These are phyloP conservation scores for Gloeophyllum trabeum DNA, from an alignment of 768 basidiomycete species.

Conservation along the genomic window DNA sequence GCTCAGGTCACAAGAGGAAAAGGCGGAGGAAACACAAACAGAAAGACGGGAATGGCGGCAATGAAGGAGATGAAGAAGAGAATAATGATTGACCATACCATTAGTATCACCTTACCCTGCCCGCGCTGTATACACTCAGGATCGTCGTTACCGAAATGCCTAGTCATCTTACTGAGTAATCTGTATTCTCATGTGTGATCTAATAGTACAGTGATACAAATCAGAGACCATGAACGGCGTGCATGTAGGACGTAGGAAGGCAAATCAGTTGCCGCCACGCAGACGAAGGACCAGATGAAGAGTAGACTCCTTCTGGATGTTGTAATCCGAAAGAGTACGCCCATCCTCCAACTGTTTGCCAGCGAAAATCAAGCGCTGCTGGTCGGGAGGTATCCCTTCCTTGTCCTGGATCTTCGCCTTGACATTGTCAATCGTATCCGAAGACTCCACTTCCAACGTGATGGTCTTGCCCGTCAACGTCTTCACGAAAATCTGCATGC, in stretches of 20 bases:
- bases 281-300: slow-evolving; percentile 72
- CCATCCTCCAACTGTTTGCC: slow-evolving; percentile 76
- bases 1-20: slow-evolving; percentile 15
- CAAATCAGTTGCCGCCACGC: slow-evolving; percentile 60
- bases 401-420: slow-evolving; percentile 75
- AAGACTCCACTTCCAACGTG: slow-evolving; percentile 65
- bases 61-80: too few species aligned
- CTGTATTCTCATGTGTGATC: neutral
- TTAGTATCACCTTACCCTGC: too few species aligned
- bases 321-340: slow-evolving; percentile 68
- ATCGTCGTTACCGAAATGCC: too few species aligned
- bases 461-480: slow-evolving; percentile 70
- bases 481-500: slow-evolving; percentile 68
- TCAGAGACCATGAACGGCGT: neutral
- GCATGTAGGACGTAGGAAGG: too few species aligned
- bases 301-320: slow-evolving; percentile 68
- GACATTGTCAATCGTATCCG: slow-evolving; percentile 68
- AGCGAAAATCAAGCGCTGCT: slow-evolving; percentile 71
- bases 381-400: slow-evolving; percentile 72
- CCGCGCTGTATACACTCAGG: too few species aligned
- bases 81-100: too few species aligned
- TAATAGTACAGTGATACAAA: slow-evolving; percentile 4
- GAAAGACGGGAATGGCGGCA: too few species aligned
- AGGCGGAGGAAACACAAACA: slow-evolving; percentile 16
- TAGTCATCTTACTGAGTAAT: too few species aligned